Evolutionary conservation across 345 rosid genomes (phyloP).

Genomic region (Citropsis articulata): DNA sequence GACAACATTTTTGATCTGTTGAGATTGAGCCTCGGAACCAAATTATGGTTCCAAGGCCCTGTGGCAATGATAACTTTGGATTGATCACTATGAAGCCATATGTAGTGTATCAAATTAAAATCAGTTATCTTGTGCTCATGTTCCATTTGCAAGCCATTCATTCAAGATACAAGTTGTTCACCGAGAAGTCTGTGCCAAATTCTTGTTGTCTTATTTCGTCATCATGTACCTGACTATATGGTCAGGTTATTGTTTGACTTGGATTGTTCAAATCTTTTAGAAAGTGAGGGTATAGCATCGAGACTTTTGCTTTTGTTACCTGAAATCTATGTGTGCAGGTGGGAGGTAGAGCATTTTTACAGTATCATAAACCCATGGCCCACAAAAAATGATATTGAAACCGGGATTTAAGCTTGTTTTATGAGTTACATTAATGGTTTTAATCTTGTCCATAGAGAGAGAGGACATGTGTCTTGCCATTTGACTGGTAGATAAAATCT

Average conservation of each 20-base stretch:
- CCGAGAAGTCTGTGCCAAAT: background rate
- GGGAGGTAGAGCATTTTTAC: background rate
- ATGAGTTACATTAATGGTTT: background rate
- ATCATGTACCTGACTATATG: background rate
- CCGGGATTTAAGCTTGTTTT: background rate
- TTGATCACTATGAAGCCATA: background rate
- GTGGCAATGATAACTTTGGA: background rate
- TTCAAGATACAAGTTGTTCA: background rate
- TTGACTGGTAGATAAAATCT: background rate
- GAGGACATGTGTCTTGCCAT: background rate
- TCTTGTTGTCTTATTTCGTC: background rate
- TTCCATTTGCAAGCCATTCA: background rate
- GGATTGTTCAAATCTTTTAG: background rate
- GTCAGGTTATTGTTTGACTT: background rate
- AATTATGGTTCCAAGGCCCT: background rate
- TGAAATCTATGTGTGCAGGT: background rate
- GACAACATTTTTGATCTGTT: background rate
- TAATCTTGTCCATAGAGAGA: background rate
- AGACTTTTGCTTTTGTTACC: background rate
- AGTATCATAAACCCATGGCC: background rate
- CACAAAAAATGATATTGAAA: background rate
- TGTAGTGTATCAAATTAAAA: background rate
- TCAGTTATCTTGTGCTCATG: background rate
- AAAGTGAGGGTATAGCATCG: background rate
- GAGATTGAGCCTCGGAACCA: background rate